Evolutionary conservation across 2,329 filamentous ascomycete species (phyloP), one percentile per base, ranked within the genome.

Genomic region (Talaromyces sp.): DNA sequence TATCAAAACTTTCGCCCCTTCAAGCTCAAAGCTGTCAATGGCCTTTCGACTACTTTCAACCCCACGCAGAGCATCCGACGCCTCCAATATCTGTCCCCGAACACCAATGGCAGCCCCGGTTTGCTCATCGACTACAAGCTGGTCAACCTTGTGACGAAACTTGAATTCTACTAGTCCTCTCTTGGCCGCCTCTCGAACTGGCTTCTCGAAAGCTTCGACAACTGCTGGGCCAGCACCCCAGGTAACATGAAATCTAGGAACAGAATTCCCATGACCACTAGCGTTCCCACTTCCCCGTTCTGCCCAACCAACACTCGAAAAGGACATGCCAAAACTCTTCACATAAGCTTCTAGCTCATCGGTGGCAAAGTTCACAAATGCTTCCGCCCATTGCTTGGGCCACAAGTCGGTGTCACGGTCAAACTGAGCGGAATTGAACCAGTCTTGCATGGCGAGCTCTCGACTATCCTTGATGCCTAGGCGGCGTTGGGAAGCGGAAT

Each of bases 181-280:
- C 70, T 81, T 78, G 41, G 80, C 85, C 0, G 85, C 85, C 66
- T 77, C 80, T 64, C 78, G 72, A 3, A 87, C 84, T 1, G 86
- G 86, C 61, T 87, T 84, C 2, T 74, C 78, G 69, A 88, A 88
- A 3, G 85, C 78, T 17, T 84, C 77, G 60, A 88, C 85, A 0
- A 87, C 79, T 72, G 87, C 86, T 3, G 86, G 86, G 0, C 86
- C 86, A 0, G 85, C 84, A 2, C 86, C 86, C 86, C 86, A 89
- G 0, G 84, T 83, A 35, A 88, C 65, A 71, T 89, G 86, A 70
- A 89, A 88, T n/a, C 86, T 74, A 2, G 86, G 86, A 1, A 88
- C 86, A 13, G 84, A 85, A 72, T 88, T 88, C 5, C 86, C 86
- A 70, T 88, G 86, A 2, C 86, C 85, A 3, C 83, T 81, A 0